Percentiles rank a stretch among this genome's conserved stretches.
Conservation (phyloP, 2,329 filamentous ascomycete genomes). For the Bisporella sp. region DNA sequence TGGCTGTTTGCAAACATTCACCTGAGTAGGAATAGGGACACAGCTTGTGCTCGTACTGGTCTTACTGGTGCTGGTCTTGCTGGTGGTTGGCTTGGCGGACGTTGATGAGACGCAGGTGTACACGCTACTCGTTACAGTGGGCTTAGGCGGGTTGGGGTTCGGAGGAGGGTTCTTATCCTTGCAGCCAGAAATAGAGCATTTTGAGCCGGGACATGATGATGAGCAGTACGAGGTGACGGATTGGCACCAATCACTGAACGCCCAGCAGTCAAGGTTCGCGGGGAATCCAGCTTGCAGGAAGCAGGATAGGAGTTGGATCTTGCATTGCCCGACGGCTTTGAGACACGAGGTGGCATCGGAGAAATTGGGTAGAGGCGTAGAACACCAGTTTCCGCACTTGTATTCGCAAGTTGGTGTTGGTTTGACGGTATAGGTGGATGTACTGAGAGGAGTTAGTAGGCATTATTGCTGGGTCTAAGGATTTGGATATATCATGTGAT, state of each 20-base stretch:
- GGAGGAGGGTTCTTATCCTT: conserved; percentile 35
- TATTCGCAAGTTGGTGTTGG: conserved; percentile 45
- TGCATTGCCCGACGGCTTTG: conserved; percentile 32
- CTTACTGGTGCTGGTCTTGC: conserved; percentile 23
- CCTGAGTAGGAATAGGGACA: conserved; percentile 40
- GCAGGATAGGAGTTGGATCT: conserved; percentile 42
- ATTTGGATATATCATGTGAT: too few relatives aligned
- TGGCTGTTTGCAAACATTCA: conserved; percentile 44
- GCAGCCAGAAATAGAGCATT: conserved; percentile 38
- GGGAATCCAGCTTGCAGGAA: conserved; percentile 46
- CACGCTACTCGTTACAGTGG: conserved; percentile 30
- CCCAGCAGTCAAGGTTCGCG: conserved; percentile 40
- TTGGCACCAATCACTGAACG: conserved; percentile 44
- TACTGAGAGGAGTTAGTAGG: conserved; percentile 35
- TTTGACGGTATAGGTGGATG: conserved; percentile 31
- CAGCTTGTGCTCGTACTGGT: conserved; percentile 27
- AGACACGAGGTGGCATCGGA: conserved; percentile 35
- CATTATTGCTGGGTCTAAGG: not conserved
- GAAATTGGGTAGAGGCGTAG: conserved; percentile 42
- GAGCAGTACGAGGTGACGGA: conserved; percentile 38
- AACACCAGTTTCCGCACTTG: conserved; percentile 47
- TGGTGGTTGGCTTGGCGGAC: conserved; percentile 19
- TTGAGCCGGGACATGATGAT: conserved; percentile 28
- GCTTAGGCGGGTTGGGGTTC: conserved; percentile 30
- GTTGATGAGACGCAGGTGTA: conserved; percentile 23